Evolutionary conservation across 495 filamentous ascomycete genomes (phyloP).

Genomic region (Apodospora peruviana): DNA sequence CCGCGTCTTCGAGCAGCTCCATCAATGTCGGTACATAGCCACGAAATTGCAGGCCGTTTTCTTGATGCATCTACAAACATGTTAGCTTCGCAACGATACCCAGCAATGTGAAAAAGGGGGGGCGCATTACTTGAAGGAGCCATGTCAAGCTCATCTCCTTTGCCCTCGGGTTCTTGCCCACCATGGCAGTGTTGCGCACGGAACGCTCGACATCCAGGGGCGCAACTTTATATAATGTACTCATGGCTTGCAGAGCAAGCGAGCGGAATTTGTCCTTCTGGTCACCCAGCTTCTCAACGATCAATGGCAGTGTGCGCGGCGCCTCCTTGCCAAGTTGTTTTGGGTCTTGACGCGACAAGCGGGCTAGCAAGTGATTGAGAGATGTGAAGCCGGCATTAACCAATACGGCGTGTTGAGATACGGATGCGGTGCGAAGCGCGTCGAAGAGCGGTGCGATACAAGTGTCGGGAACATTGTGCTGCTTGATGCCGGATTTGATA

Average conservation of each 20-base stretch:
- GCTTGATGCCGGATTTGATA: slow-evolving; percentile 83
- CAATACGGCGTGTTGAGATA: slow-evolving; percentile 63
- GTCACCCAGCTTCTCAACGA: slow-evolving; percentile 84
- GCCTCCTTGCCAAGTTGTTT: slow-evolving; percentile 60
- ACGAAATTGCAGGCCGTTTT: slow-evolving; percentile 71
- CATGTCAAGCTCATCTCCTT: slow-evolving; percentile 82
- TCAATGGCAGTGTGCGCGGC: slow-evolving; percentile 58
- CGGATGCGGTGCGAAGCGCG: slow-evolving; percentile 59
- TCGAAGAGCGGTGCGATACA: slow-evolving; percentile 70
- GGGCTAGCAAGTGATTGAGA: slow-evolving; percentile 76
- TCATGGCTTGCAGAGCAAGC: slow-evolving; percentile 65
- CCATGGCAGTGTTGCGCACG: slow-evolving; percentile 71
- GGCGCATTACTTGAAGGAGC: slow-evolving; percentile 70
- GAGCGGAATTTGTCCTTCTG: slow-evolving; percentile 73
- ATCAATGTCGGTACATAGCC: slow-evolving; percentile 77
- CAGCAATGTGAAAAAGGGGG: slow-evolving; percentile 4
- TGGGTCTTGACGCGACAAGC: slow-evolving; percentile 75
- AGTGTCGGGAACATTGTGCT: slow-evolving; percentile 73
- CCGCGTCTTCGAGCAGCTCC: slow-evolving; percentile 81
- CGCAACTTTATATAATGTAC: slow-evolving; percentile 64
- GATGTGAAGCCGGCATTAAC: slow-evolving; percentile 75
- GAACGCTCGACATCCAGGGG: slow-evolving; percentile 69
- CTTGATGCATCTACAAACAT: slow-evolving; percentile 62
- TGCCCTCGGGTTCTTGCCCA: slow-evolving; percentile 70
- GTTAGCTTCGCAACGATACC: neutral